Percentiles rank a stretch among this genome's conserved stretches.
Evolutionary conservation across 139 green algal species (phyloP).

Genomic region (Dunaliella sp.): DNA sequence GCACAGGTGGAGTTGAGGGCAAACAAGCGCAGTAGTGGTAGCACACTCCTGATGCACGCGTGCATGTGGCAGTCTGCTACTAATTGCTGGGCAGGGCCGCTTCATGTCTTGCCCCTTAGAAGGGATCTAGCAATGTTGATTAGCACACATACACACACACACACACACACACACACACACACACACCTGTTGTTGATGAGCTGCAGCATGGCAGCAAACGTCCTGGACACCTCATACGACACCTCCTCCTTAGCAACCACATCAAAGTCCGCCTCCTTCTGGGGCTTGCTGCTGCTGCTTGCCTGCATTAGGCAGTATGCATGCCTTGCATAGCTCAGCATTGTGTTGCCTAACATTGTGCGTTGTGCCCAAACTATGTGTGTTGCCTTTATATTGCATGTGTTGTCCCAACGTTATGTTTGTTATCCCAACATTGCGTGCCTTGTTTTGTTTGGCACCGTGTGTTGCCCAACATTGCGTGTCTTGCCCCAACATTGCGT

Average conservation of each 20-base stretch:
- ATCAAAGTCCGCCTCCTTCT: conserved; percentile 11
- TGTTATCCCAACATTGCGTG: not conserved
- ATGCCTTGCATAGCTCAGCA: not conserved
- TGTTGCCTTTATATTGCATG: too few relatives aligned
- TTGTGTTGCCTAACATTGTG: too few relatives aligned
- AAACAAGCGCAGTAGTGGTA: not conserved
- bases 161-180: not conserved
- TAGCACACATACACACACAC: not conserved
- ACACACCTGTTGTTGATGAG: conserved; percentile 61
- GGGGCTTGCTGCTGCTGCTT: not conserved
- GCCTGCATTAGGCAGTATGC: not conserved
- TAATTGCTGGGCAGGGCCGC: not conserved
- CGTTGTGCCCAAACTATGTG: too few relatives aligned
- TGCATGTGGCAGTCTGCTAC: not conserved
- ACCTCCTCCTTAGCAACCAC: not conserved
- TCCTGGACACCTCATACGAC: conserved; percentile 49
- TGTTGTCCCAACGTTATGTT: too few relatives aligned
- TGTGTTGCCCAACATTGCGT: too few relatives aligned
- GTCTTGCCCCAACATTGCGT: too few relatives aligned
- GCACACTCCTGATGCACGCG: not conserved
- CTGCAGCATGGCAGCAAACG: conserved; percentile 64
- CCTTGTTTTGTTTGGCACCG: not conserved
- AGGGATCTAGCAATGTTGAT: not conserved
- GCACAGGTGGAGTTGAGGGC: too few relatives aligned
- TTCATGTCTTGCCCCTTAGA: not conserved